A percentile compares a stretch with the other conserved stretches of the same genome.
Conservation (phyloP, 805 yeast species). For the Jamesozyma rosinii region DNA sequence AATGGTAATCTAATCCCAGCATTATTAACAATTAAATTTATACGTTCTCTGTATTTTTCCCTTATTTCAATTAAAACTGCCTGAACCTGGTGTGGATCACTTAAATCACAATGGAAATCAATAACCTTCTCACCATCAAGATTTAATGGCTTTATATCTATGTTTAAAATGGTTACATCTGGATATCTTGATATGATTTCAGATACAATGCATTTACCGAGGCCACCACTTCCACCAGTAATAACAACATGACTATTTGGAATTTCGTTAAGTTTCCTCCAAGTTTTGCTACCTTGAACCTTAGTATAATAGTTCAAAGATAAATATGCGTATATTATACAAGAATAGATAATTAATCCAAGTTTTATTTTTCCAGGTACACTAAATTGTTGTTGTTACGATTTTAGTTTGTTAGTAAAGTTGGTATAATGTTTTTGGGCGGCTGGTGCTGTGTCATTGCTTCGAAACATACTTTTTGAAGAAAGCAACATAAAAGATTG, state of each 20-base stretch:
- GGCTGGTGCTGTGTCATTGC: background rate
- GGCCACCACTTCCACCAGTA: constrained; percentile 35
- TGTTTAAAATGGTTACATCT: constrained; percentile 22
- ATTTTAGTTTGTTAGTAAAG: constrained; percentile 1
- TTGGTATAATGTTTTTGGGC: background rate
- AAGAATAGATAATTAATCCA: constrained; percentile 6
- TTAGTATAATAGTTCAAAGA: constrained; percentile 6
- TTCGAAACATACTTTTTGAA: constrained; percentile 5
- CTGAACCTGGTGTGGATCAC: constrained; percentile 23
- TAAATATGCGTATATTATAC: constrained; percentile 5
- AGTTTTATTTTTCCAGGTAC: background rate
- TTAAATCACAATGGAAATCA: constrained; percentile 61
- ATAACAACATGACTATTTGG: constrained; percentile 10
- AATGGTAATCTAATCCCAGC: constrained; percentile 64
- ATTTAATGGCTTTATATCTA: constrained; percentile 10
- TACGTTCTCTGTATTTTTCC: constrained; percentile 37
- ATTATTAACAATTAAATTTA: constrained; percentile 67
- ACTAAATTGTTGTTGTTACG: background rate
- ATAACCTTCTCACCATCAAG: constrained; percentile 25
- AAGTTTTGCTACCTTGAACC: constrained; percentile 5
- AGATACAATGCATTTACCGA: constrained; percentile 27
- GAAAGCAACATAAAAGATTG: constrained; percentile 9
- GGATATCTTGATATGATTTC: constrained; percentile 14
- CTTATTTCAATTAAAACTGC: constrained; percentile 36
- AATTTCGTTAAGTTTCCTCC: constrained; percentile 6